Evolutionary conservation across 768 basidiomycete species (phyloP), one percentile per base, ranked within the genome.

Genomic region (Imleria badia): DNA sequence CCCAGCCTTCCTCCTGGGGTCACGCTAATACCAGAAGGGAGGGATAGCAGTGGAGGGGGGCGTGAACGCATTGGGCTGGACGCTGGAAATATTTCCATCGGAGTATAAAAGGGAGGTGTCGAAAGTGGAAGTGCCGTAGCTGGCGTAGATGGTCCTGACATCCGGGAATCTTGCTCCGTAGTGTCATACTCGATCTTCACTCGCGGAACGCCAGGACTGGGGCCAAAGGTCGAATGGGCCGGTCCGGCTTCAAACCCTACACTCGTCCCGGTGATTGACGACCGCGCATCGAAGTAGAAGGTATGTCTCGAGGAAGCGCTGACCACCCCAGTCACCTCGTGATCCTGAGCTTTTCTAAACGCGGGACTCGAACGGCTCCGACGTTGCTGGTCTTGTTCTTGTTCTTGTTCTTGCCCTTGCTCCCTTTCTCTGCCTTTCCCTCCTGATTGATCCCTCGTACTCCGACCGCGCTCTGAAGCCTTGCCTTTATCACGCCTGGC

Each of bases 71-170:
- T 49, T n/a, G 67, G 65, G 1, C 52, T 58, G 13, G 30, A 34
- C 19, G 17, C 45, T 15, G 56, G 58, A 2, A 56, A 55, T 40
- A 54, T 48, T 13, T 69, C 67, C 66, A 65, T 67, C 3, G 63
- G 67, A 2, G 65, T 67, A 46, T 67, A 69, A 45, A 68, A 67
- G 3, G 66, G 66, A 31, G 66, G 56, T 8, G 59, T 59, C 29
- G 31, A n/a, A 13, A 67, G 45, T 19, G 66, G 65, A 39, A 61
- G 29, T 20, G 59, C 59, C 17, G 66, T 65, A 13, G 33, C 56
- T 48, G 67, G 63, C 6, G 65, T 67, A 22, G 56, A 35, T 34
- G 65, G 47, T 26, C 59, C 63, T 19, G 63, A 65, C 56, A 59
- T 60, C 20, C 50, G 42, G 8, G 51, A 52, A 48, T 63, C 63